These are phyloP conservation scores for Sphagnum magellanicum DNA, from an alignment of 228 moss, liverwort and hornwort species.

Conservation along the genomic window DNA sequence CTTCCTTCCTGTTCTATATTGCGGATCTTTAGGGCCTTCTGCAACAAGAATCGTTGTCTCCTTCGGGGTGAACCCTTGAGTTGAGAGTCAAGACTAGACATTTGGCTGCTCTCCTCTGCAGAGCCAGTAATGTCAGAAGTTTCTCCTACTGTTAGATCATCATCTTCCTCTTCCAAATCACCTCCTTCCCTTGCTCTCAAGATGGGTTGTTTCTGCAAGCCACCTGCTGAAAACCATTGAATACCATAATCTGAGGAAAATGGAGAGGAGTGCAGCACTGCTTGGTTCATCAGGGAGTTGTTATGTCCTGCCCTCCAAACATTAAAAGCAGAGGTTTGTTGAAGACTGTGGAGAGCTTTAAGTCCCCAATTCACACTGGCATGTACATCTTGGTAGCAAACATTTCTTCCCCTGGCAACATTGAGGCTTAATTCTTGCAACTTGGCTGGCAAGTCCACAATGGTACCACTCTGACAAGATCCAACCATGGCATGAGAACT, in stretches of 20 bases:
- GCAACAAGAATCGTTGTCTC: constrained; percentile 66
- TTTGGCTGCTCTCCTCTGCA: constrained; percentile 18
- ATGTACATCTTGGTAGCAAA: too few species aligned
- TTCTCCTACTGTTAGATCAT: constrained; percentile 10
- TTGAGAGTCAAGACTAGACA: constrained; percentile 53
- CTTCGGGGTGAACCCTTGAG: constrained; percentile 67
- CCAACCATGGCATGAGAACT: too few species aligned
- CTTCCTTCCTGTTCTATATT: constrained; percentile 58
- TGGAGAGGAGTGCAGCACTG: too few species aligned
- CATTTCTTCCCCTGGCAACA: too few species aligned
- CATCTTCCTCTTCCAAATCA: constrained; percentile 36
- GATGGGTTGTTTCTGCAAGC: constrained; percentile 37
- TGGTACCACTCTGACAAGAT: too few species aligned
- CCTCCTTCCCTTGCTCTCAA: constrained; percentile 39
- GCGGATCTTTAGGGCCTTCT: constrained; percentile 76
- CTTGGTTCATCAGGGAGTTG: too few species aligned
- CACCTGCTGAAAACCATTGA: constrained; percentile 6
- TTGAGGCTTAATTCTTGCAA: too few species aligned
- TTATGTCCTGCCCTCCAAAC: too few species aligned
- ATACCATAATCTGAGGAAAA: not conserved
- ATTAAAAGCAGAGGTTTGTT: too few species aligned
- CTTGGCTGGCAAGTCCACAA: too few species aligned
- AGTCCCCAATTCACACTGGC: too few species aligned
- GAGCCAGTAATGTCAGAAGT: constrained; percentile 12
- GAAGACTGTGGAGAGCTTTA: too few species aligned